A percentile compares a stretch with the other conserved stretches of the same genome.
Conservation (phyloP, 345 rosid genomes). For the Luvunga scandens region DNA sequence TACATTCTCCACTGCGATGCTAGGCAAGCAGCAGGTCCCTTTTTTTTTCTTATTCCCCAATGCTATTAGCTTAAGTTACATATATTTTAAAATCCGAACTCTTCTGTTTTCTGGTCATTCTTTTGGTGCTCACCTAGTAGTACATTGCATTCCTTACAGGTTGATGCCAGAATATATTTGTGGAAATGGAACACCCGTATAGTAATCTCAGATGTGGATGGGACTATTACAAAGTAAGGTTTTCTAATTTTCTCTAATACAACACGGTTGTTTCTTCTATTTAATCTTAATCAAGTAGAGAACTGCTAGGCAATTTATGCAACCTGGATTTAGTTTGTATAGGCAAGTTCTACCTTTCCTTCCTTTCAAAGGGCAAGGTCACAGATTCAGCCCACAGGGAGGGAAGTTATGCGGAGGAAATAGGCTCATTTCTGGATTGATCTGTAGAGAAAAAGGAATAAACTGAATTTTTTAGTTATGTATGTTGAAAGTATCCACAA, state of each 20-base stretch:
- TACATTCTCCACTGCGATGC: constrained; percentile 86
- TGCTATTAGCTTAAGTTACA: constrained; percentile 3
- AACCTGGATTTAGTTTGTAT: background rate
- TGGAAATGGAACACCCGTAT: constrained; percentile 96
- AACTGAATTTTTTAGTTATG: background rate
- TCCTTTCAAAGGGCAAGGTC: background rate
- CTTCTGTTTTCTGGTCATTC: constrained; percentile 10
- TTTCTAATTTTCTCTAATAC: background rate
- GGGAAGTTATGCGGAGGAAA: background rate
- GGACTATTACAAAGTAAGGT: constrained; percentile 88
- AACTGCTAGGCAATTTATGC: background rate
- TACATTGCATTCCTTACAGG: constrained; percentile 41
- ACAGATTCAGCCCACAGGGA: background rate
- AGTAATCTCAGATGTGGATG: constrained; percentile 97
- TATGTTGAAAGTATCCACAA: background rate
- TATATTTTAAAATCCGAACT: background rate
- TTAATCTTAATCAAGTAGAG: background rate
- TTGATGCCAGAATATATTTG: constrained; percentile 84
- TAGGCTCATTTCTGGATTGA: background rate
- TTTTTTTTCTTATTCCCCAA: constrained; percentile 13
- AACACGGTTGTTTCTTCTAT: background rate
- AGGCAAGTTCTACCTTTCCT: background rate
- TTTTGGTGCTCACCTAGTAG: background rate
- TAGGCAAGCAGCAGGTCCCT: constrained; percentile 82
- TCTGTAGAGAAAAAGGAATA: background rate